These are phyloP conservation scores for Lipomyces japonicus DNA, from an alignment of 805 yeast genomes.

Conservation along the genomic window DNA sequence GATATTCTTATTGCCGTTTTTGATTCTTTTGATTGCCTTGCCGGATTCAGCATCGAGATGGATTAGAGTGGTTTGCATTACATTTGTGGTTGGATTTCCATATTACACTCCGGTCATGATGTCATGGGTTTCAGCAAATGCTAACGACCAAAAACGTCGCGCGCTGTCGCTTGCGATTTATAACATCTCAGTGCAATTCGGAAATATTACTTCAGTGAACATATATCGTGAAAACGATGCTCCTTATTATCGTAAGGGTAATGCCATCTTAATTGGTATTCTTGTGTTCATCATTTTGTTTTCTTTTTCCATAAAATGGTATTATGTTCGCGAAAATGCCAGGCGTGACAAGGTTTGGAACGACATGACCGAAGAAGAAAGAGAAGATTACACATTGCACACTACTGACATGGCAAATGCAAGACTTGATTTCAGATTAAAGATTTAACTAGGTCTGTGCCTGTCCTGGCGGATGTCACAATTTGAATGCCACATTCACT, in stretches of 20 bases:
- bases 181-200: conserved; percentile 63
- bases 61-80: conserved; percentile 24
- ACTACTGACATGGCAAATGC: conserved; percentile 54
- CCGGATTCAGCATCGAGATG: conserved; percentile 18
- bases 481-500: too few relatives aligned
- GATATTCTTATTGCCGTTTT: conserved; percentile 23
- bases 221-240: conserved; percentile 56
- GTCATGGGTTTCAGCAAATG: conserved; percentile 58
- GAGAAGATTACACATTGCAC: conserved; percentile 44
- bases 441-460: conserved; percentile 3
- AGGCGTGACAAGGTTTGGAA: conserved; percentile 49
- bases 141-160: conserved; percentile 57
- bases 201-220: conserved; percentile 51
- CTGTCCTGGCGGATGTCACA: not conserved
- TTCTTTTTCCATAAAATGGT: conserved; percentile 27
- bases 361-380: conserved; percentile 48
- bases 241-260: conserved; percentile 62
- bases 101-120: conserved; percentile 45
- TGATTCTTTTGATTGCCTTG: conserved; percentile 15
- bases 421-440: conserved; percentile 50
- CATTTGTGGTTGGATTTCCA: conserved; percentile 24
- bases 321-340: conserved; percentile 36
- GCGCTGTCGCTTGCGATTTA: conserved; percentile 62
- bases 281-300: conserved; percentile 13
- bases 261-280: conserved; percentile 32